Evolutionary conservation across 202 grass and related monocot species (phyloP).

Genomic region (Schoenoplectus tabernaemontani): DNA sequence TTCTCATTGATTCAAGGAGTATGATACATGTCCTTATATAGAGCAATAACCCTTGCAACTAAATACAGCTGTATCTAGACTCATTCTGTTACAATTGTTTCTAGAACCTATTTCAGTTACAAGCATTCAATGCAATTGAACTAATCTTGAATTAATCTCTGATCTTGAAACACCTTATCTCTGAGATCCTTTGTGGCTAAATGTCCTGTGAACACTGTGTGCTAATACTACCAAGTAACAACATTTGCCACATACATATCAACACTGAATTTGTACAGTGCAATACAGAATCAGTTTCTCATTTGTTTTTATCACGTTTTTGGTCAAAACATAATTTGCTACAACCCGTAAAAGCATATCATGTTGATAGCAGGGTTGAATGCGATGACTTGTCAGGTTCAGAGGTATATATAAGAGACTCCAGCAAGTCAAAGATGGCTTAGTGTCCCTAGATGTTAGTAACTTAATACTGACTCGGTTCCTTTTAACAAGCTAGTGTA

Average conservation of each 20-base stretch:
- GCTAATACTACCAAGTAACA: no score
- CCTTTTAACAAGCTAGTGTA: neutral
- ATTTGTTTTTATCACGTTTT: neutral
- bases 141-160: no score
- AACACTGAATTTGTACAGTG: neutral
- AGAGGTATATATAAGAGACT: neutral
- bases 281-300: neutral
- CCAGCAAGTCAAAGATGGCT: neutral
- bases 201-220: no score
- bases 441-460: neutral
- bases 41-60: no score
- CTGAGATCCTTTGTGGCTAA: no score
- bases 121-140: no score
- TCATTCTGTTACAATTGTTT: no score
- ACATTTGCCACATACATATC: neutral
- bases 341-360: neutral
- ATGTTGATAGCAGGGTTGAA: neutral
- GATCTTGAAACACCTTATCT: no score
- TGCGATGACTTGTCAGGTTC: neutral
- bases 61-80: no score
- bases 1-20: no score
- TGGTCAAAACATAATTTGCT: neutral
- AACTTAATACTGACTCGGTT: neutral
- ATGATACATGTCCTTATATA: no score
- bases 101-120: no score